Percentiles rank a stretch among this genome's conserved stretches.
Conservation (phyloP, 2,329 filamentous ascomycete species). For the Hypoxylon sp. region DNA sequence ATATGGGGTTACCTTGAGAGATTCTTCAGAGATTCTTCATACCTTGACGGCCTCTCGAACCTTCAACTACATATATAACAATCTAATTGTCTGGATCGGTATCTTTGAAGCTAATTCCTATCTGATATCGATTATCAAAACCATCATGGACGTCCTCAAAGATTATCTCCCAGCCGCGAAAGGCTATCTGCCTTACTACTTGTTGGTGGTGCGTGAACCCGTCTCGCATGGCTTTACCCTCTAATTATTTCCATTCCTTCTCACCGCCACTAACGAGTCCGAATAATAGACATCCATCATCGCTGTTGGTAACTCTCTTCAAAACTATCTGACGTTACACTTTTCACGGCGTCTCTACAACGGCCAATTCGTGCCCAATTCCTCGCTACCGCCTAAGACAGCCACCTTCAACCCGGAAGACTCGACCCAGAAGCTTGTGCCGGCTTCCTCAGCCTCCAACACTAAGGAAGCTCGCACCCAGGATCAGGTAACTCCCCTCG, state of each 20-base stretch:
- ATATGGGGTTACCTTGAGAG: neutral
- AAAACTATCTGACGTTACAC: slow-evolving; percentile 83
- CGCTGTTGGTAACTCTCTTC: slow-evolving; percentile 86
- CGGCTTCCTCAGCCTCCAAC: slow-evolving; percentile 59
- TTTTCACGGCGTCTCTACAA: slow-evolving; percentile 92
- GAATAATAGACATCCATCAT: slow-evolving; percentile 82
- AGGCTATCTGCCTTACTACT: slow-evolving; percentile 72
- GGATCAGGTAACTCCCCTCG: slow-evolving; percentile 80
- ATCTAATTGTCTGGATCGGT: neutral
- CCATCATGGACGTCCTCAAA: slow-evolving; percentile 62
- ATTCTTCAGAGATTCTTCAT: neutral
- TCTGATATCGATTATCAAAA: neutral
- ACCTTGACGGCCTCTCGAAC: slow-evolving; percentile 13
- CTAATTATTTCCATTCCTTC: neutral
- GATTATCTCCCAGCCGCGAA: slow-evolving; percentile 63
- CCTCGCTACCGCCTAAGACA: slow-evolving; percentile 59
- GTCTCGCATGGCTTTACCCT: slow-evolving; percentile 9
- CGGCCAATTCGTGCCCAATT: slow-evolving; percentile 70
- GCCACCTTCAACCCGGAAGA: slow-evolving; percentile 66
- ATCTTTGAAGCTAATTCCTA: neutral
- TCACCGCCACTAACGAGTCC: slow-evolving; percentile 1
- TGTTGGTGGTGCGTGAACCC: slow-evolving; percentile 65
- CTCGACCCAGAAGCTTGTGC: slow-evolving; percentile 66
- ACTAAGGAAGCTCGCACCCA: slow-evolving; percentile 62
- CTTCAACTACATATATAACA: neutral